Base-by-base conservation (phyloP, 2,329 filamentous ascomycete genomes). In the Neoscytalidium dimidiatum region DNA sequence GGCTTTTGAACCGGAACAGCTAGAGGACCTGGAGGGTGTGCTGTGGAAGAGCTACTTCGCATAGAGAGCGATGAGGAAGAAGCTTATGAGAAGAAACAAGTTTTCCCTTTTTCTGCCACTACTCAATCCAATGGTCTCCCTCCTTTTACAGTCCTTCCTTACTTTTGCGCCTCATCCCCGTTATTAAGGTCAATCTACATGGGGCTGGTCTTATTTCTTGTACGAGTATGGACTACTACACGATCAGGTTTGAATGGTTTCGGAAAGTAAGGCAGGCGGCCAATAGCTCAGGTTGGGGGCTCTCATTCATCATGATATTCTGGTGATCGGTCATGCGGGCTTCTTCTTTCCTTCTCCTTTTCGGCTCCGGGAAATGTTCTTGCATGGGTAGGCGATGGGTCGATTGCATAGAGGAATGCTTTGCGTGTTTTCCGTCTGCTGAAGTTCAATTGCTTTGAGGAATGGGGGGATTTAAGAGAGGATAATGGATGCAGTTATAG, bases 21-120 rank as follows among this genome's bases (percentile, higher is more conserved):
- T 99, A 11, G 95, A 98, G 77, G 94, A 98, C 74, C 79, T 99
- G 66, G 94, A 97, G 73, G 95, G 95, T 61, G 96, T 99, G 53
- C 82, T 99, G 61, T 99, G 95, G 95, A 99, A 99, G 89, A 98
- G 94, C 78, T 99, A 99, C 77, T 99, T 99, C 82, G 96, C 94
- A 44, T 97, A 77, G 53, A 53, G 4, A 29, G n/a, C 23, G 31
- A 21, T 4, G 38, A 31, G 26, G 31, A n/a, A 5, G 52, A 14
- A 23, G 33, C 7, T 14, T 17, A 26, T 23, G 26, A 26, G 29
- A 19, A 48, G 19, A 13, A 48, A 28, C 8, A n/a, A 49, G 46
- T 28, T 49, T 49, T 11, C 23, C 26, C n/a, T 23, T 28, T 49
- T 44, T 44, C 31, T 33, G 31, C 11, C 31, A n/a, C 31, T 33